A percentile compares a stretch with the other conserved stretches of the same genome.
phyloP scores from a whole-genome alignment of 73 alveolate genomes.

The Breviolum minutum region DNA sequence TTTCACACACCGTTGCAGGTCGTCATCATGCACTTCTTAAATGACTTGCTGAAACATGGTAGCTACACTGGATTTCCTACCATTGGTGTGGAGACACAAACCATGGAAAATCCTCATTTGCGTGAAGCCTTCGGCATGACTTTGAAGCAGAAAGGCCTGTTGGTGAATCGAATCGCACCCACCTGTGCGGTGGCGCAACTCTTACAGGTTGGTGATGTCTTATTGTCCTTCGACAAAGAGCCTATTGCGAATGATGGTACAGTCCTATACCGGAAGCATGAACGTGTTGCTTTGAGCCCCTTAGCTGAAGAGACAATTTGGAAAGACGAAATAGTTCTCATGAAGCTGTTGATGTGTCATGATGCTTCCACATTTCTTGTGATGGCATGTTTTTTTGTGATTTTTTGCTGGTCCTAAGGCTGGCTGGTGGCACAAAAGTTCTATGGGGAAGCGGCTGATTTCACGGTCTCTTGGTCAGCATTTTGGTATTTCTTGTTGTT shows the following conservation, averaged over 20 bases:
- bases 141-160: constrained; percentile 73
- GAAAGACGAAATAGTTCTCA: not conserved
- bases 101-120: constrained; percentile 93
- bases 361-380: not conserved
- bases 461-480: not conserved
- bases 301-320: not conserved
- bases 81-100: constrained; percentile 73
- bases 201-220: constrained; percentile 62
- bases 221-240: constrained; percentile 82
- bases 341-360: not conserved
- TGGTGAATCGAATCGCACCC: constrained; percentile 78
- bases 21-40: constrained; percentile 70
- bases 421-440: constrained; percentile 91
- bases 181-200: constrained; percentile 88
- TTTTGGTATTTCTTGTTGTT: not conserved
- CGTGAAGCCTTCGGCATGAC: constrained; percentile 83
- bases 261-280: constrained; percentile 77
- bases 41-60: constrained; percentile 84
- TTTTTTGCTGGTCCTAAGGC: not conserved
- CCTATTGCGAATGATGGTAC: constrained; percentile 92
- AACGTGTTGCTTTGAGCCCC: constrained; percentile 66
- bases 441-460: constrained; percentile 69
- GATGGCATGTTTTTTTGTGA: too few relatives aligned
- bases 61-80: constrained; percentile 92
- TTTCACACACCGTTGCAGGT: not conserved